Conservation (phyloP, 2,329 filamentous ascomycete genomes). For the Sclerotinia glacialis region DNA sequence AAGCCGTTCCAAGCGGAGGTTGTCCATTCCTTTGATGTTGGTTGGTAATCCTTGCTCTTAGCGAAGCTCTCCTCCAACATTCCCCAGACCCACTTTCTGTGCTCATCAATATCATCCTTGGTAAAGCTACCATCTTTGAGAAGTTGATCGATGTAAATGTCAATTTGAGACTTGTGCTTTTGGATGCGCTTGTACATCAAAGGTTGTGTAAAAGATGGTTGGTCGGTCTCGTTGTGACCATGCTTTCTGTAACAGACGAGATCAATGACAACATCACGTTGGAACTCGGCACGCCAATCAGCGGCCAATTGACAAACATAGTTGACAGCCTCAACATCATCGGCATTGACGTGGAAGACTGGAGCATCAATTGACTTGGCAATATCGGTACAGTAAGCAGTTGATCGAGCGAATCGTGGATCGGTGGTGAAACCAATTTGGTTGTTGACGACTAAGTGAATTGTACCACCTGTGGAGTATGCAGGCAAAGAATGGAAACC, state of each 20-base stretch:
- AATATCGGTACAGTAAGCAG: conserved; percentile 98
- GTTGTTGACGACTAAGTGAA: conserved; percentile 98
- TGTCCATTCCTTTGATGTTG: conserved; percentile 95
- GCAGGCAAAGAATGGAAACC: conserved; percentile 94
- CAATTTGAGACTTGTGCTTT: conserved; percentile 77
- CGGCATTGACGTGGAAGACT: conserved; percentile 98
- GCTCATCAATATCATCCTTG: conserved; percentile 96
- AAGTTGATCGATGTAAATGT: conserved; percentile 89
- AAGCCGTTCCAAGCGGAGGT: conserved; percentile 99
- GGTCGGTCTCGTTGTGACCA: conserved; percentile 98
- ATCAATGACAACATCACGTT: conserved; percentile 96
- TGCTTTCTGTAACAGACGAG: conserved; percentile 99
- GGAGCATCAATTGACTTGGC: conserved; percentile 98
- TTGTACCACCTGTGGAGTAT: conserved; percentile 95
- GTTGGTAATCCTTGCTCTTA: conserved; percentile 96
- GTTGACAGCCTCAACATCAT: conserved; percentile 97
- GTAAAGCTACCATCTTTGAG: conserved; percentile 91
- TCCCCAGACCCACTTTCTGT: conserved; percentile 99
- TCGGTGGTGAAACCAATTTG: conserved; percentile 99
- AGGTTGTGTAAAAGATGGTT: conserved; percentile 98
- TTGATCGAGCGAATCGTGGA: conserved; percentile 93
- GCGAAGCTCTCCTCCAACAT: conserved; percentile 98
- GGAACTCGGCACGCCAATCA: conserved; percentile 98
- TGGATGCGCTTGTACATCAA: conserved; percentile 99
- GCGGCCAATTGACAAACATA: conserved; percentile 96